Evolutionary conservation across 371 early-diverging fungal species (phyloP).

Genomic region (Nematocida major): DNA sequence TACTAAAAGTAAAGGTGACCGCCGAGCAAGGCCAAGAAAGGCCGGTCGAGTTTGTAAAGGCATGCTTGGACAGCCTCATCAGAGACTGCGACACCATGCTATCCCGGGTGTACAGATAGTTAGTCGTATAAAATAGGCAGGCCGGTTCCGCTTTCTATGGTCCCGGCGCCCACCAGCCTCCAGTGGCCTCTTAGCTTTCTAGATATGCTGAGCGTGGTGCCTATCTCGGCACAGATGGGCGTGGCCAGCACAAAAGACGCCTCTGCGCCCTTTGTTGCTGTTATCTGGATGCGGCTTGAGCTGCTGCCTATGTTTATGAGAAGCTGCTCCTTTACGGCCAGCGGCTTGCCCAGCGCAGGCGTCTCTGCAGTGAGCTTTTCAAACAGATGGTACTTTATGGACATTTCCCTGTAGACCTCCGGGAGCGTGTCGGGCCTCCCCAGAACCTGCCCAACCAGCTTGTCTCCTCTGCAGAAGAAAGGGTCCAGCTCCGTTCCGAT

Average conservation of each 20-base stretch:
- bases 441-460: conserved; percentile 94
- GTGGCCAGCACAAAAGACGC: conserved; percentile 77
- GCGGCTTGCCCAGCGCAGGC: conserved; percentile 68
- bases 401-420: conserved; percentile 83
- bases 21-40: neutral
- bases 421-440: conserved; percentile 89
- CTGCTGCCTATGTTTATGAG: conserved; percentile 96
- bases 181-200: conserved; percentile 96
- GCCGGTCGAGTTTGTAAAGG: conserved; percentile 32
- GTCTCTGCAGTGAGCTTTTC: conserved; percentile 81
- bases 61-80: neutral
- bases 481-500: conserved; percentile 98
- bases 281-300: conserved; percentile 87
- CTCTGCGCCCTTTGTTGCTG: conserved; percentile 77
- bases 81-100: conserved; percentile 25
- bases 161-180: conserved; percentile 66
- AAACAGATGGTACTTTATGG: conserved; percentile 89
- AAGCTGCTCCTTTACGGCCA: conserved; percentile 75
- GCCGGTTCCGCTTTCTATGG: conserved; percentile 1
- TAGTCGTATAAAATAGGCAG: conserved; percentile 28
- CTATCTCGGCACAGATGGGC: conserved; percentile 91
- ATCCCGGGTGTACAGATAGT: neutral
- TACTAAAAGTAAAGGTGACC: conserved; percentile 44
- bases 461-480: conserved; percentile 91
- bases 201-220: conserved; percentile 91